phyloP scores from a whole-genome alignment of 2,329 filamentous ascomycete genomes.

The Pyrenochaeta sp. region DNA sequence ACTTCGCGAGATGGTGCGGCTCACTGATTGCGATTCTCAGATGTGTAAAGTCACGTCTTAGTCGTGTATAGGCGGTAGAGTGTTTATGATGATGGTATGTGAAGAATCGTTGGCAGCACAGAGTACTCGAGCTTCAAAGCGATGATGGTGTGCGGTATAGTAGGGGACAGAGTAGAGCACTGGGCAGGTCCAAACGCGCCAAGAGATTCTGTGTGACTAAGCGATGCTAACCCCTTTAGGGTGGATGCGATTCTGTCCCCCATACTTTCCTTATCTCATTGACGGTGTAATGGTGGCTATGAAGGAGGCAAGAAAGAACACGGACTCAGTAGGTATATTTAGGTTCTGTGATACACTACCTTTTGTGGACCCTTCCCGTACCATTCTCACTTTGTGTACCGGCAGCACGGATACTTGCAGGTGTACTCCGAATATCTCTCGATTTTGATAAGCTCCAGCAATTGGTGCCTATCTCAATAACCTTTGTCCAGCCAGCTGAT shows the following conservation, averaged over 20 bases:
- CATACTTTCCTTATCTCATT: background rate
- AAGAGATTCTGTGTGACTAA: slow-evolving; percentile 10
- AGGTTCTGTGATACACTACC: too few relatives aligned
- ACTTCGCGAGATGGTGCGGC: slow-evolving; percentile 8
- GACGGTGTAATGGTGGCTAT: too few relatives aligned
- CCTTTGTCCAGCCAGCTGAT: too few relatives aligned
- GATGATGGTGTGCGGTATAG: slow-evolving; percentile 12
- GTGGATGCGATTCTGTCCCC: background rate
- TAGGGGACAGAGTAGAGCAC: slow-evolving; percentile 20
- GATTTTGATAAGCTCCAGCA: too few relatives aligned
- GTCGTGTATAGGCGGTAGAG: background rate
- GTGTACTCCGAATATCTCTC: too few relatives aligned
- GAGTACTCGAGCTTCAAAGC: background rate
- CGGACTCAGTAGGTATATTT: too few relatives aligned
- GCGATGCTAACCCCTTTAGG: slow-evolving; percentile 8
- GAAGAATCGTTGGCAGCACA: background rate
- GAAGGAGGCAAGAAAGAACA: too few relatives aligned
- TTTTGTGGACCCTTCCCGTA: too few relatives aligned
- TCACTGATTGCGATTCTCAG: slow-evolving; percentile 6
- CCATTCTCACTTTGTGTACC: background rate
- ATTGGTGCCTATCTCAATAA: too few relatives aligned
- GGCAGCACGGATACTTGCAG: background rate
- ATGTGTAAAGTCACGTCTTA: slow-evolving; percentile 7
- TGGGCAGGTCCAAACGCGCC: slow-evolving; percentile 12
- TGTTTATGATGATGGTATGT: background rate